A percentile compares a stretch with the other conserved stretches of the same genome.
Evolutionary conservation across 768 basidiomycete genomes (phyloP).

Genomic region (Russula emetica): DNA sequence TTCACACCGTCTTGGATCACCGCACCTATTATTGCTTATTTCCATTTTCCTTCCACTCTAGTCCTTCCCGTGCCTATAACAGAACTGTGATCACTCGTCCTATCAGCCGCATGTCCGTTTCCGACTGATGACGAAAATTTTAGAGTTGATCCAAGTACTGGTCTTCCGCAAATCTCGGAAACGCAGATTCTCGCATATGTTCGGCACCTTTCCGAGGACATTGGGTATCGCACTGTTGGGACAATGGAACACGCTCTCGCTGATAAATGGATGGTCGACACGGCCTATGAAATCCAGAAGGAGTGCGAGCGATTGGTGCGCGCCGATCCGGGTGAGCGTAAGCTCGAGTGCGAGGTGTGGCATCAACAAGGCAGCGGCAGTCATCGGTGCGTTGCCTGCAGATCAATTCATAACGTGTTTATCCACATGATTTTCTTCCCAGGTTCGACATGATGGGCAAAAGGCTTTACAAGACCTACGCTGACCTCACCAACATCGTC

Average conservation of each 20-base stretch:
- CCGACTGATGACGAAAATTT: background rate
- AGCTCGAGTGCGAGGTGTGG: slow-evolving; percentile 90
- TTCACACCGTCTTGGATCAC: background rate
- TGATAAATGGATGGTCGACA: slow-evolving; percentile 74
- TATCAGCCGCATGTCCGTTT: background rate
- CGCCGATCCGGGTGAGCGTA: slow-evolving; percentile 38
- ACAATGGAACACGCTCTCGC: slow-evolving; percentile 83
- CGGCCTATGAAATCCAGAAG: slow-evolving; percentile 55
- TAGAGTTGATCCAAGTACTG: slow-evolving; percentile 46
- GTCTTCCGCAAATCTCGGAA: slow-evolving; percentile 69
- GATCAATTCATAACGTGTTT: background rate
- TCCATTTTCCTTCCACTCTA: background rate
- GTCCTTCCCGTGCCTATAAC: slow-evolving; percentile 26
- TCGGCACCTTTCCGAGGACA: slow-evolving; percentile 72
- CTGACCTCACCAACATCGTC: slow-evolving; percentile 83
- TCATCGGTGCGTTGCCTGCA: slow-evolving; percentile 58
- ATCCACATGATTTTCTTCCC: background rate
- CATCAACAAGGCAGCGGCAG: slow-evolving; percentile 83
- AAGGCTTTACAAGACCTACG: slow-evolving; percentile 81
- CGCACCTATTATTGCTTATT: background rate
- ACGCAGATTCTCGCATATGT: slow-evolving; percentile 58
- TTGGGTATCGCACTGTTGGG: slow-evolving; percentile 89
- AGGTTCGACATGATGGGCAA: slow-evolving; percentile 93
- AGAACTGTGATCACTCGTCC: slow-evolving; percentile 21
- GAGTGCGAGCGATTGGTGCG: slow-evolving; percentile 53